These are phyloP conservation scores for Talaromyces sp. DNA, from an alignment of 2,329 filamentous ascomycete genomes.

Conservation along the genomic window DNA sequence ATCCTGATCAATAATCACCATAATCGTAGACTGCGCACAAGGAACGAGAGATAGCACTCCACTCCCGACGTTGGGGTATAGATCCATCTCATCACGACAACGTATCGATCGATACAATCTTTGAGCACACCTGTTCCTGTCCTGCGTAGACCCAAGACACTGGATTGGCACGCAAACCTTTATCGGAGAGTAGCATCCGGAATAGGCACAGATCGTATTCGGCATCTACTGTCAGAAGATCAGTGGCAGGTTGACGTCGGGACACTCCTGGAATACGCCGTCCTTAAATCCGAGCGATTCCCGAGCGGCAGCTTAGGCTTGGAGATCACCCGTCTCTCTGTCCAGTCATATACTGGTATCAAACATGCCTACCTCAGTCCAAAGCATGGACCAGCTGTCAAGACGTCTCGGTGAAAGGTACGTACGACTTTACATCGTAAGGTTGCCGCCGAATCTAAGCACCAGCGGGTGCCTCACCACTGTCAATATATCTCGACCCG, in stretches of 20 bases:
- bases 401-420: background rate
- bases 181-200: conserved; percentile 11
- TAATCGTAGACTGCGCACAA: background rate
- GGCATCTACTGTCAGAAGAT: background rate
- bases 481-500: background rate
- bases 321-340: conserved; percentile 15
- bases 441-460: background rate
- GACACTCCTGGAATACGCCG: background rate
- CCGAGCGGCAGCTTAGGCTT: conserved; percentile 7
- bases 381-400: conserved; percentile 15
- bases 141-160: background rate
- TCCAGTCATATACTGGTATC: background rate
- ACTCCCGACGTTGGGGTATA: background rate
- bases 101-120: background rate
- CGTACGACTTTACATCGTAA: background rate
- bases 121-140: background rate
- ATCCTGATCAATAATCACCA: background rate
- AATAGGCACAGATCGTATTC: conserved; percentile 1
- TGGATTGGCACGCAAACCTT: conserved; percentile 5
- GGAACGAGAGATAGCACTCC: background rate
- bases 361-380: background rate
- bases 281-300: conserved; percentile 2
- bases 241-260: background rate
- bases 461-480: background rate
- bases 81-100: conserved; percentile 1